Evolutionary conservation across 441 rosid species (phyloP).

Genomic region (Erodium texanum): DNA sequence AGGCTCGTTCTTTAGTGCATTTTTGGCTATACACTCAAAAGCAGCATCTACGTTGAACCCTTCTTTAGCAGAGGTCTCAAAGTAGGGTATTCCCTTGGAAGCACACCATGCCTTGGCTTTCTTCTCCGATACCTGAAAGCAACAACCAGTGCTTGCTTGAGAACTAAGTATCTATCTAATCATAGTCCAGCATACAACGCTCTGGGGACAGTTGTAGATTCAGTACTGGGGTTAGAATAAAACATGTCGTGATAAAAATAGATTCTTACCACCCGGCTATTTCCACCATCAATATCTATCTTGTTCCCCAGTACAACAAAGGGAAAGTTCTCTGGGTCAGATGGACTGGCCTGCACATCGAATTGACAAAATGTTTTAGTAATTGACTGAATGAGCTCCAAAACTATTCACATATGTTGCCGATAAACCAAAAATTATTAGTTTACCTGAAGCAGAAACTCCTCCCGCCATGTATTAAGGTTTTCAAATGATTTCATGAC

Average conservation of each 20-base stretch:
- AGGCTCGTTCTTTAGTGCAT: conserved; percentile 71
- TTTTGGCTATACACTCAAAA: conserved; percentile 58
- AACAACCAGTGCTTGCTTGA: neutral
- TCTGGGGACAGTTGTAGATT: neutral
- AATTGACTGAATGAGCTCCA: neutral
- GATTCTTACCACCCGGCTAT: conserved; percentile 55
- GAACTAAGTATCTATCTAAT: neutral
- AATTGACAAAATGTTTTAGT: neutral
- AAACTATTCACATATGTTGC: neutral
- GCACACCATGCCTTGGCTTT: conserved; percentile 81
- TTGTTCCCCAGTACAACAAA: conserved; percentile 82
- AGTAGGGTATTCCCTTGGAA: conserved; percentile 67
- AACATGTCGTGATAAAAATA: neutral
- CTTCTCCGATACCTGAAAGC: conserved; percentile 57
- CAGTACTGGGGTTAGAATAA: neutral
- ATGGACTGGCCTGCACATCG: conserved; percentile 61
- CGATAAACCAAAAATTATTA: neutral
- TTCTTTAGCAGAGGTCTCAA: conserved; percentile 79
- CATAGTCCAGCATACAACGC: neutral
- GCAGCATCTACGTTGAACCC: conserved; percentile 74
- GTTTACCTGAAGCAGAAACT: conserved; percentile 68
- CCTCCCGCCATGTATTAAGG: conserved; percentile 81
- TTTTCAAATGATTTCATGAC: conserved; percentile 75
- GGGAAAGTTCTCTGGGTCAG: conserved; percentile 83
- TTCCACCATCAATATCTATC: conserved; percentile 59